A percentile compares a stretch with the other conserved stretches of the same genome.
These are phyloP conservation scores for Pseudisothecium myosuroides DNA, from an alignment of 225 moss, liverwort and hornwort species.

Conservation along the genomic window DNA sequence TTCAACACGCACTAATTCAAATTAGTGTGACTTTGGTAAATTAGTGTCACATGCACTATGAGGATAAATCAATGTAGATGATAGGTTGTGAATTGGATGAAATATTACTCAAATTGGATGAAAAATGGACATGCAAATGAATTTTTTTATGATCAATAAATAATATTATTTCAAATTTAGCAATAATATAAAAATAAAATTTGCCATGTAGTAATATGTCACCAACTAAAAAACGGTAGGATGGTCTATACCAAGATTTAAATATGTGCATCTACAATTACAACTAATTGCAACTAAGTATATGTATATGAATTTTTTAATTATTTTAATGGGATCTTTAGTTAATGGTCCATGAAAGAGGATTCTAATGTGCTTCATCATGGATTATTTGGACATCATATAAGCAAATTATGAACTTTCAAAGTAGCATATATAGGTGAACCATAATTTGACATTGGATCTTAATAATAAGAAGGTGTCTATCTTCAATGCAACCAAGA, in stretches of 20 bases:
- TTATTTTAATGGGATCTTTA: background rate
- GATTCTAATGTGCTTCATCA: background rate
- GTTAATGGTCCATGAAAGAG: rapidly evolving
- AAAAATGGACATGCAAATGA: background rate
- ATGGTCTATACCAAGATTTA: background rate
- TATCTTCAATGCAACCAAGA: background rate
- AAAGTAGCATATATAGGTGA: background rate
- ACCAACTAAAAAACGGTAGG: rapidly evolving
- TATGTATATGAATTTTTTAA: background rate
- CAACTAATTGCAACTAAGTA: background rate
- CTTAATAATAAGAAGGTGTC: background rate
- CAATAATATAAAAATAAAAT: background rate
- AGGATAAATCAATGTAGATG: background rate
- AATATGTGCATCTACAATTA: background rate
- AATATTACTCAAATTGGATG: background rate
- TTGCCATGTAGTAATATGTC: background rate
- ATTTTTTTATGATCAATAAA: background rate
- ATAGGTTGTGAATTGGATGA: background rate
- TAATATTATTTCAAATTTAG: background rate
- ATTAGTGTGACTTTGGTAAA: background rate
- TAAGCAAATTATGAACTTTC: background rate
- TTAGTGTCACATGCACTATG: background rate
- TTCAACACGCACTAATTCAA: background rate
- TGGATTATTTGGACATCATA: background rate
- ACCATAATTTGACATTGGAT: background rate